phyloP scores from a whole-genome alignment of 768 basidiomycete species.

The Leccinum subtestaceum region DNA sequence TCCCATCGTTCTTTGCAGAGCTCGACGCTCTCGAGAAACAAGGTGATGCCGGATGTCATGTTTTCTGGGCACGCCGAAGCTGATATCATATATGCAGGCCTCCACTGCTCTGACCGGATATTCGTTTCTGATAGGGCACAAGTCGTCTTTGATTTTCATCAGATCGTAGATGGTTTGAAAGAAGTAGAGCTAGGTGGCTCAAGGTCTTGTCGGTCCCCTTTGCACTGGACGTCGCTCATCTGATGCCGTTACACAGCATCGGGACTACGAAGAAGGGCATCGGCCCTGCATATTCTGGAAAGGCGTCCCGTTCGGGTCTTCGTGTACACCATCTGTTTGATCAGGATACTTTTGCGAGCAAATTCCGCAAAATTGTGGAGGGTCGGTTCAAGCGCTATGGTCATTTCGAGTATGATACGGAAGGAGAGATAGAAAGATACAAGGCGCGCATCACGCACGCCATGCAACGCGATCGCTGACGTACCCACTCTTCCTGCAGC shows the following conservation, averaged over 20 bases:
- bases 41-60: conserved; percentile 45
- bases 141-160: conserved; percentile 98
- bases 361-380: conserved; percentile 95
- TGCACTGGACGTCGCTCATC: not conserved
- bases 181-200: conserved; percentile 94
- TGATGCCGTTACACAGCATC: conserved; percentile 51
- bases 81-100: conserved; percentile 47
- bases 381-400: conserved; percentile 98
- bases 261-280: conserved; percentile 98
- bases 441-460: conserved; percentile 50
- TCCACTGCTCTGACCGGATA: conserved; percentile 79
- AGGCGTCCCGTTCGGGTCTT: conserved; percentile 93
- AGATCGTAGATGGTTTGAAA: conserved; percentile 98
- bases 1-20: conserved; percentile 94
- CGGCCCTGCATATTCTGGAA: conserved; percentile 97
- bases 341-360: conserved; percentile 75
- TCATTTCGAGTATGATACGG: conserved; percentile 96
- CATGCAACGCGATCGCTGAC: not conserved
- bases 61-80: not conserved
- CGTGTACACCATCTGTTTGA: conserved; percentile 97
- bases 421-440: conserved; percentile 92
- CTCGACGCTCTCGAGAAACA: conserved; percentile 81
- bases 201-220: conserved; percentile 42
- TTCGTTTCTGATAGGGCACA: conserved; percentile 96
- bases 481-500: conserved; percentile 38